Conservation (phyloP, 163 green algal species). For the Prototheca cutis region DNA sequence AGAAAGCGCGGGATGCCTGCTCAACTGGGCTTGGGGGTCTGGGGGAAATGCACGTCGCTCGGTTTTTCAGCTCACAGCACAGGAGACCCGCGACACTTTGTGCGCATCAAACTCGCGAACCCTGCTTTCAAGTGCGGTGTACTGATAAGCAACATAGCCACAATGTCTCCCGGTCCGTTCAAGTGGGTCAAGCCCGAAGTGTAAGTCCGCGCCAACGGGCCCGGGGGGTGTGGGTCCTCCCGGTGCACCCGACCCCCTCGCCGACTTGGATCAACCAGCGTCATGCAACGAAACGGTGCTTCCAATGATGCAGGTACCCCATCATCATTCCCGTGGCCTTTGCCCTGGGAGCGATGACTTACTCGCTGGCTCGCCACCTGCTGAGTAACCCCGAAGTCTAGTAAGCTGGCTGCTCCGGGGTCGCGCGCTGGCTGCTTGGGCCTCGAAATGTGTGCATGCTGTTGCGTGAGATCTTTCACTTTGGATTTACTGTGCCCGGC, state of each 20-base stretch:
- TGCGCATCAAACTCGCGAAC: neutral
- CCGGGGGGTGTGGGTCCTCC: too few relatives aligned
- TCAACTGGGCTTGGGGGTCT: too few relatives aligned
- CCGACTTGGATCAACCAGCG: too few relatives aligned
- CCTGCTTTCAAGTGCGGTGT: neutral
- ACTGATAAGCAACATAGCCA: neutral
- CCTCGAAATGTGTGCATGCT: too few relatives aligned
- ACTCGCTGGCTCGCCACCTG: constrained; percentile 5
- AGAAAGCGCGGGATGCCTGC: too few relatives aligned
- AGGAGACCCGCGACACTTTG: too few relatives aligned
- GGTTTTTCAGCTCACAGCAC: too few relatives aligned
- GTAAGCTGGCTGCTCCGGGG: neutral
- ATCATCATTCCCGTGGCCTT: constrained; percentile 1
- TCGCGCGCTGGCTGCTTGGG: too few relatives aligned
- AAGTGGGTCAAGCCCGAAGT: constrained; percentile 12
- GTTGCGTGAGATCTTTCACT: too few relatives aligned
- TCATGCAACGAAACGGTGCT: too few relatives aligned
- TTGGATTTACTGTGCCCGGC: neutral
- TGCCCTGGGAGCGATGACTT: neutral
- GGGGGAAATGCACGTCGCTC: too few relatives aligned
- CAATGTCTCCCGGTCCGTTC: neutral
- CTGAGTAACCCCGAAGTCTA: constrained; percentile 10
- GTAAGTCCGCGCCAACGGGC: neutral
- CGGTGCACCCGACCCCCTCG: too few relatives aligned
- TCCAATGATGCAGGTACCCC: constrained; percentile 5